Conservation (phyloP, 2,329 filamentous ascomycete genomes). For the Ophioceras dolichostomum region DNA sequence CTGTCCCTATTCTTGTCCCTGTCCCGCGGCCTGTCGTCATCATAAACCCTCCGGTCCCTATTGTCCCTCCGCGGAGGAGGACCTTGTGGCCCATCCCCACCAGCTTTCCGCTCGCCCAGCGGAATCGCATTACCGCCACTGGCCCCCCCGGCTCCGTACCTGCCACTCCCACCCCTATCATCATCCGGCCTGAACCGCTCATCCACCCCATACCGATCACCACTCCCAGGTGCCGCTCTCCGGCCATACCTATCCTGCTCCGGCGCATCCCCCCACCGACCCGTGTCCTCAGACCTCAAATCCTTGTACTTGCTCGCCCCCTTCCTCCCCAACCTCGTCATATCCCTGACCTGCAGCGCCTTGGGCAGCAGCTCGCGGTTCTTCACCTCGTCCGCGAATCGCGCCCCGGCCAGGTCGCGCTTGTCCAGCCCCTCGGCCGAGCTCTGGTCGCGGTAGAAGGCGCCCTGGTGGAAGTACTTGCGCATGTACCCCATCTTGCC, state of each 20-base stretch:
- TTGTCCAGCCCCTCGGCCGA: slow-evolving; percentile 63
- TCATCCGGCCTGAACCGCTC: slow-evolving; percentile 58
- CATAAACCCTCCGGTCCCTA: slow-evolving; percentile 14
- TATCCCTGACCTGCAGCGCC: slow-evolving; percentile 85
- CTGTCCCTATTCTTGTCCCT: slow-evolving; percentile 24
- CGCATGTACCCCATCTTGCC: slow-evolving; percentile 87
- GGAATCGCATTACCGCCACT: slow-evolving; percentile 62
- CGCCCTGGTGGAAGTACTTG: slow-evolving; percentile 93
- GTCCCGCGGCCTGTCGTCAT: slow-evolving; percentile 15
- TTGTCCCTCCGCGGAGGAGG: no score
- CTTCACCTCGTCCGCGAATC: slow-evolving; percentile 70
- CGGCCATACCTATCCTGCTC: slow-evolving; percentile 25
- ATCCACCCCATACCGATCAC: slow-evolving; percentile 32
- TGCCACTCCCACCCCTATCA: slow-evolving; percentile 31
- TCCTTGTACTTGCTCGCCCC: slow-evolving; percentile 85
- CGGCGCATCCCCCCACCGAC: slow-evolving; percentile 61
- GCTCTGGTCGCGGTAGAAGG: slow-evolving; percentile 81
- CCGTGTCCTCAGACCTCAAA: slow-evolving; percentile 81
- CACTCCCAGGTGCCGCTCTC: slow-evolving; percentile 21
- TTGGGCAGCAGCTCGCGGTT: slow-evolving; percentile 78
- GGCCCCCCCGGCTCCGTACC: slow-evolving; percentile 20
- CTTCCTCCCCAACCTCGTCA: slow-evolving; percentile 88
- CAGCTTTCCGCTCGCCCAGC: slow-evolving; percentile 46
- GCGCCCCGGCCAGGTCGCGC: slow-evolving; percentile 75
- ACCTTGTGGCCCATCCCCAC: neutral